These are phyloP conservation scores for Penicillium oxalicum DNA, from an alignment of 2,329 filamentous ascomycete genomes.

Conservation along the genomic window DNA sequence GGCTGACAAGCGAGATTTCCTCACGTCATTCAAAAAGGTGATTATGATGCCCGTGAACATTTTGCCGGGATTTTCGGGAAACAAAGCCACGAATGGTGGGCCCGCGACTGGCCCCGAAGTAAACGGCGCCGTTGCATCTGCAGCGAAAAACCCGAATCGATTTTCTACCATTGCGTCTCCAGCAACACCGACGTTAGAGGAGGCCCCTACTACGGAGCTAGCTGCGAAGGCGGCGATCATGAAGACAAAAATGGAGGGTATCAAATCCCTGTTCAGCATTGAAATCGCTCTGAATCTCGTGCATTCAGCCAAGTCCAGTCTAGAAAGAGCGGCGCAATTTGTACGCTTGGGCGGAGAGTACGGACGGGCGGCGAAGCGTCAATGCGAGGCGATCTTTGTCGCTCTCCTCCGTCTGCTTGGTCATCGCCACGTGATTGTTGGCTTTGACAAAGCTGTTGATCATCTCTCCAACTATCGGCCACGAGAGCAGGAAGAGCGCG, in stretches of 20 bases:
- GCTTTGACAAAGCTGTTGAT: slow-evolving; percentile 85
- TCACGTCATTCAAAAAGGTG: slow-evolving; percentile 95
- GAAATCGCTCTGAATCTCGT: slow-evolving; percentile 88
- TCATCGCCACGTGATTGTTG: slow-evolving; percentile 78
- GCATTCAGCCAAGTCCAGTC: slow-evolving; percentile 77
- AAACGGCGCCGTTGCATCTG: slow-evolving; percentile 12
- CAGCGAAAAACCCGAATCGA: slow-evolving; percentile 29
- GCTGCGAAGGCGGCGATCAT: slow-evolving; percentile 97
- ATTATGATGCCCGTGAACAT: slow-evolving; percentile 98
- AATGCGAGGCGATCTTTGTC: slow-evolving; percentile 87
- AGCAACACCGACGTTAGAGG: slow-evolving; percentile 41
- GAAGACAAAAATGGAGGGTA: slow-evolving; percentile 89
- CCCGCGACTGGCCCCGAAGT: slow-evolving; percentile 22
- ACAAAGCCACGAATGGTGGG: slow-evolving; percentile 46
- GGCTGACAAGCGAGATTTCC: slow-evolving; percentile 91
- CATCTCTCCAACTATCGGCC: slow-evolving; percentile 91
- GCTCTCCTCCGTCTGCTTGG: slow-evolving; percentile 77
- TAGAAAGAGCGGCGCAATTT: slow-evolving; percentile 80
- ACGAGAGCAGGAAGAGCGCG: slow-evolving; percentile 60
- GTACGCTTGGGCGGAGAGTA: slow-evolving; percentile 71
- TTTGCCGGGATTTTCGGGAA: slow-evolving; percentile 63
- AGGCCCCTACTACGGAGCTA: slow-evolving; percentile 81
- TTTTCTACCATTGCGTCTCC: slow-evolving; percentile 35
- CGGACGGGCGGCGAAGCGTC: slow-evolving; percentile 76
- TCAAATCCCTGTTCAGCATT: slow-evolving; percentile 91